Evolutionary conservation across 208 protist genomes (phyloP).

Genomic region (Acanthamoeba triangularis): DNA sequence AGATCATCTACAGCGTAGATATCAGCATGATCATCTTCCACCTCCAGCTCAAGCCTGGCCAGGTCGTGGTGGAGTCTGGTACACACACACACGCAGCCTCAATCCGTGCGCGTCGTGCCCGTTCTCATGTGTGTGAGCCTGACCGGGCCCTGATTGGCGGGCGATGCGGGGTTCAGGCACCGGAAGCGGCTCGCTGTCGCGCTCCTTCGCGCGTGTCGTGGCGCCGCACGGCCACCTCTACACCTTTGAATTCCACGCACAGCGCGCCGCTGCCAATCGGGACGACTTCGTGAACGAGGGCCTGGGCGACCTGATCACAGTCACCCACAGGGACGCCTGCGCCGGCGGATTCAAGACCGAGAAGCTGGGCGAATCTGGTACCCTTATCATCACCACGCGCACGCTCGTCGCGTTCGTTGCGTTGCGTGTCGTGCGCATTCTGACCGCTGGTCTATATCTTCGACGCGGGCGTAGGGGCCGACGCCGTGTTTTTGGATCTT

Average conservation of each 20-base stretch:
- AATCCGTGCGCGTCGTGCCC: background rate
- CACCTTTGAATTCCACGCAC: conserved; percentile 92
- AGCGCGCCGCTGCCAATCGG: conserved; percentile 80
- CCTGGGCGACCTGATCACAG: conserved; percentile 82
- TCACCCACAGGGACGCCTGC: conserved; percentile 85
- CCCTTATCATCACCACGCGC: background rate
- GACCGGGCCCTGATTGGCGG: no score
- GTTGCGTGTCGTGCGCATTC: background rate
- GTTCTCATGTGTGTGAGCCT: no score
- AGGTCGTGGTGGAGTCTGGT: conserved; percentile 88
- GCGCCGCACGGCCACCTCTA: conserved; percentile 88
- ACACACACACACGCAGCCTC: background rate
- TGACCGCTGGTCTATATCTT: background rate
- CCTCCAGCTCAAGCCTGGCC: conserved; percentile 86
- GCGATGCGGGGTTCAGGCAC: no score
- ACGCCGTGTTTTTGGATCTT: conserved; percentile 90
- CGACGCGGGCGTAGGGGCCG: background rate
- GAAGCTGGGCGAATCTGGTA: conserved; percentile 55
- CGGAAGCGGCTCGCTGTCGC: conserved; percentile 90
- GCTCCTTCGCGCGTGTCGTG: conserved; percentile 85
- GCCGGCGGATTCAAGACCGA: conserved; percentile 86
- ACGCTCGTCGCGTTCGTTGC: background rate
- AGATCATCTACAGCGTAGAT: conserved; percentile 89
- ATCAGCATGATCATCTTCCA: conserved; percentile 86
- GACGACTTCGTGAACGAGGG: conserved; percentile 85